Percentiles rank a stretch among this genome's conserved stretches.
phyloP scores from a whole-genome alignment of 2,329 filamentous ascomycete genomes.

The Colletotrichum liriopes region DNA sequence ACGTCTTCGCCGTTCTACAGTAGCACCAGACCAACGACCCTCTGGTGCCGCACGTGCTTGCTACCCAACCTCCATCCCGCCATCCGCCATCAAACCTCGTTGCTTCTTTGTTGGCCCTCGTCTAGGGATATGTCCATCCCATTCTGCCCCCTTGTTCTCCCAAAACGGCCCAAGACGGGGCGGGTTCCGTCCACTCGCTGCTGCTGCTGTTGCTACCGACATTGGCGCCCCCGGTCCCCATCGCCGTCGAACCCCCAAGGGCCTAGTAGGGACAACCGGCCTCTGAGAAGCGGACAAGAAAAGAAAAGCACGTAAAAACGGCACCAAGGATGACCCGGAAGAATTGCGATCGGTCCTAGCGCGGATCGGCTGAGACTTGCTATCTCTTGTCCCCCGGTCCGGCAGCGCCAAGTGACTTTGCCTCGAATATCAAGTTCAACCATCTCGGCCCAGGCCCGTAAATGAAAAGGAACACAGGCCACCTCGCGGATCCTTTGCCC shows the following conservation, averaged over 20 bases:
- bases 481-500: neutral
- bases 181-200: neutral
- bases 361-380: neutral
- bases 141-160: neutral
- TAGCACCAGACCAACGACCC: neutral
- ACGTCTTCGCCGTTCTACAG: neutral
- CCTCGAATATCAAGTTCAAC: neutral
- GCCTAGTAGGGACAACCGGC: neutral
- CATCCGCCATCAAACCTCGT: neutral
- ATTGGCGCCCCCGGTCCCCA: constrained; percentile 5
- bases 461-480: neutral
- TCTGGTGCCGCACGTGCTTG: neutral
- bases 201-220: neutral
- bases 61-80: neutral
- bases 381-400: neutral
- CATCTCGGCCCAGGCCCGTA: constrained; percentile 14
- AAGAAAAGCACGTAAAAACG: constrained; percentile 10
- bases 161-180: constrained; percentile 29
- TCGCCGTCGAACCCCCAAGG: constrained; percentile 1
- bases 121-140: neutral
- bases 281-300: neutral
- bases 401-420: neutral
- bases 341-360: neutral
- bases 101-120: constrained; percentile 34
- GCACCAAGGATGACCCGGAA: neutral